These are phyloP conservation scores for Lactarius quietus DNA, from an alignment of 768 basidiomycete species.

Conservation along the genomic window DNA sequence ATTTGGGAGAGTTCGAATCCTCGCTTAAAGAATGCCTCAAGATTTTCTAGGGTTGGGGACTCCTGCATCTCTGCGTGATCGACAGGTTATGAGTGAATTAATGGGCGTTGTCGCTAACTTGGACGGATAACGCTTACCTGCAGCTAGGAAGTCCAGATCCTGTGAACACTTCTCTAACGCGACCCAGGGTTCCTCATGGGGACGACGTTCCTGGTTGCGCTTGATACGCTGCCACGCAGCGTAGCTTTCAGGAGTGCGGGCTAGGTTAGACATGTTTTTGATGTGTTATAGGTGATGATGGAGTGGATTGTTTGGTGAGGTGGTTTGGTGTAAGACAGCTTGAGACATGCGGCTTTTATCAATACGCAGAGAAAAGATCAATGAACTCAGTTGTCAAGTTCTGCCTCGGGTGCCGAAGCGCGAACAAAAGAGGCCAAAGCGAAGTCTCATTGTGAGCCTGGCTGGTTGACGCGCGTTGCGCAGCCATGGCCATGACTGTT, in stretches of 20 bases:
- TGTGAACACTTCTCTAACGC: too few relatives aligned
- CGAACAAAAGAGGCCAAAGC: background rate
- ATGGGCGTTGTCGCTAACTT: background rate
- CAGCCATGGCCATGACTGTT: background rate
- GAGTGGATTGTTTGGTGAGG: background rate
- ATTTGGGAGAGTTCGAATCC: background rate
- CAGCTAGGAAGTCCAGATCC: constrained; percentile 1
- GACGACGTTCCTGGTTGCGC: background rate
- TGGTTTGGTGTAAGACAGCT: background rate
- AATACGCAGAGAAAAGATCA: background rate
- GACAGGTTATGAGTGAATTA: background rate
- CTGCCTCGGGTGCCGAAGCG: background rate
- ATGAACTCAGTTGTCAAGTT: background rate
- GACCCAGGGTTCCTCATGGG: background rate
- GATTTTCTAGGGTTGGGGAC: background rate
- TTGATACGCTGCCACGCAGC: constrained; percentile 15
- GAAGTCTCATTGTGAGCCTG: background rate
- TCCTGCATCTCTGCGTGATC: background rate
- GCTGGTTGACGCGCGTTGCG: too few relatives aligned
- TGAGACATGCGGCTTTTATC: background rate
- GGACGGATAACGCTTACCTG: background rate
- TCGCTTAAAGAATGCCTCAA: background rate
- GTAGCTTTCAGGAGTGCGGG: constrained; percentile 10
- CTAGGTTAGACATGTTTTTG: constrained; percentile 1
- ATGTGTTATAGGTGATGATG: too few relatives aligned